Percentiles rank a stretch among this genome's conserved stretches.
phyloP scores from a whole-genome alignment of 768 basidiomycete genomes.

The Phlebiopsis gigantea region DNA sequence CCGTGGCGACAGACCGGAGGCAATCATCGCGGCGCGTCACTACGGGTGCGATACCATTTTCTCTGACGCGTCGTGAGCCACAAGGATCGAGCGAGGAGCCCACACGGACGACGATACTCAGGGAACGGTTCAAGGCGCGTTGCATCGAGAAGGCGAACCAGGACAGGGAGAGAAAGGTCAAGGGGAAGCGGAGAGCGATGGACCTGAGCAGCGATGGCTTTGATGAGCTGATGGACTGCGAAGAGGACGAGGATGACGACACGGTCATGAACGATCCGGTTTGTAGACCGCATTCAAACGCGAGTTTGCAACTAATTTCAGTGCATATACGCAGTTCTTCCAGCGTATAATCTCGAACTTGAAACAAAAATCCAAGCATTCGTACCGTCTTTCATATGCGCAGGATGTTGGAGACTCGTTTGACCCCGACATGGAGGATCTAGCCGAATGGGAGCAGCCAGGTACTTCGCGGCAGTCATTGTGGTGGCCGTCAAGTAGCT shows the following conservation, averaged over 20 bases:
- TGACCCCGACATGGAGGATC: constrained; percentile 68
- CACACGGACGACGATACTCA: constrained; percentile 48
- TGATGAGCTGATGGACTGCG: constrained; percentile 49
- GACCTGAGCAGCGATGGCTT: constrained; percentile 47
- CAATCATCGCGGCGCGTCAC: background rate
- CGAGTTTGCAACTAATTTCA: background rate
- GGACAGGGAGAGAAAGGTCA: constrained; percentile 45
- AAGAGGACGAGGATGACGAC: constrained; percentile 49
- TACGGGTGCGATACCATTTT: background rate
- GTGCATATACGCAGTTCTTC: constrained; percentile 44
- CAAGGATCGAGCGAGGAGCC: constrained; percentile 28
- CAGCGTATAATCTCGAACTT: constrained; percentile 57
- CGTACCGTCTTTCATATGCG: constrained; percentile 59
- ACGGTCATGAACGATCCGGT: constrained; percentile 60
- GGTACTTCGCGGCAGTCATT: no score
- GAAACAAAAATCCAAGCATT: constrained; percentile 42
- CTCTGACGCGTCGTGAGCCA: background rate
- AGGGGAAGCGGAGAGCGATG: constrained; percentile 26
- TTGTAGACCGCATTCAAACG: constrained; percentile 17
- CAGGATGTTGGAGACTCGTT: constrained; percentile 71
- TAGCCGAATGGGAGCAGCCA: constrained; percentile 49
- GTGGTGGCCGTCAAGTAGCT: constrained; percentile 7
- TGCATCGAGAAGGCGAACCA: constrained; percentile 59
- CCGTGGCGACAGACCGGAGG: constrained; percentile 23
- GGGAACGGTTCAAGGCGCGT: constrained; percentile 54